A percentile compares a stretch with the other conserved stretches of the same genome.
These are phyloP conservation scores for Kodamaea laetipori DNA, from an alignment of 805 yeast genomes.

Conservation along the genomic window DNA sequence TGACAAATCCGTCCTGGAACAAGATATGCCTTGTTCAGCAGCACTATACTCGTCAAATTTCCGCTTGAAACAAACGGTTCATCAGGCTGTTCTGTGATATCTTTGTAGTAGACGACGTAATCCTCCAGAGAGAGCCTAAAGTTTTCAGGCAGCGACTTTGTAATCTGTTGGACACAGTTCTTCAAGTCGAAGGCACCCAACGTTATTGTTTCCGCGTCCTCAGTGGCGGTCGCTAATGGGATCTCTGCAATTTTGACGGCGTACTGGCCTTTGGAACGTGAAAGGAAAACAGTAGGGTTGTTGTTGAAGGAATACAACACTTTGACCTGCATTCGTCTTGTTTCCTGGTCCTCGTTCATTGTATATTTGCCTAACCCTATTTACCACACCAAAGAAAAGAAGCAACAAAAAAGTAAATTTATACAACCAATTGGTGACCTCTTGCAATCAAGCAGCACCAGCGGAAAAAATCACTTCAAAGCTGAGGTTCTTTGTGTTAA, in stretches of 20 bases:
- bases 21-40: constrained; percentile 27
- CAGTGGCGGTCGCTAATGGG: constrained; percentile 25
- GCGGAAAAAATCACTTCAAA: constrained; percentile 6
- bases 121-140: constrained; percentile 41
- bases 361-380: too few species aligned
- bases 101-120: constrained; percentile 49
- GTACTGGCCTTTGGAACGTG: constrained; percentile 36
- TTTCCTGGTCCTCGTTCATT: constrained; percentile 25
- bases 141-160: constrained; percentile 44
- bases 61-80: constrained; percentile 50
- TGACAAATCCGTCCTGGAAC: constrained; percentile 60
- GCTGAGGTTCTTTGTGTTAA: constrained; percentile 3
- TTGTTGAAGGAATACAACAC: constrained; percentile 48
- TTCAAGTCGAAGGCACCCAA: constrained; percentile 47
- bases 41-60: constrained; percentile 33
- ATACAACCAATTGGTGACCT: constrained; percentile 4
- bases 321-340: constrained; percentile 46
- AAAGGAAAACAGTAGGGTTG: constrained; percentile 44
- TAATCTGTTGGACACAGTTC: constrained; percentile 40
- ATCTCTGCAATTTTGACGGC: constrained; percentile 42
- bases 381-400: constrained; percentile 1
- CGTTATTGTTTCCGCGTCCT: constrained; percentile 33
- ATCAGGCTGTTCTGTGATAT: constrained; percentile 49
- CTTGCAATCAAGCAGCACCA: constrained; percentile 1
- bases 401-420: constrained; percentile 3